Base-by-base conservation (phyloP, 345 rosid genomes). In the Gossypium arboreum region DNA sequence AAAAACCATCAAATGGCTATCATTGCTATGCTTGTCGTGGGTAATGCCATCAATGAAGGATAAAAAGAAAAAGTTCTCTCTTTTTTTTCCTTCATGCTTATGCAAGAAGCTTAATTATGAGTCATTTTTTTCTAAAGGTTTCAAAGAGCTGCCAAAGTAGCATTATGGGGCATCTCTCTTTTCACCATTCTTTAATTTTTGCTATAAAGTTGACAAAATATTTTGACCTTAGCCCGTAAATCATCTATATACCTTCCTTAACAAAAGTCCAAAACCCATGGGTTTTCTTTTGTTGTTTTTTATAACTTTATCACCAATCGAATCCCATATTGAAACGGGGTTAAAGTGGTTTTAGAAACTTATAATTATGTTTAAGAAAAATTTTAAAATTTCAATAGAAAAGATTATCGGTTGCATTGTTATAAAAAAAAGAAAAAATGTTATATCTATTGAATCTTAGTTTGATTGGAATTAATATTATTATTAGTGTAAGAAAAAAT, bases 31-130 rank as follows among this genome's bases (percentile, higher is more conserved):
- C 48, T 59, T 68, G 18, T 65, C 41, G 72, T 77, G 80, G 76
- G 55, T 47, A 55, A 73, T 41, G 54, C 65, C 71, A 82, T 79
- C 76, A 57, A 69, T 73, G 41, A 22, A 24, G 18, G 16, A 47
- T 5, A 45, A 17, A 22, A 51, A 2, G 57, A 17, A 75, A 65
- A 44, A 24, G 15, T 5, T 59, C 1, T 5, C 13, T 44, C 18
- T 18, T 65, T 45, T 11, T 68, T 47, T 39, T 52, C 27, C 29
- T 74, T 73, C 66, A 74, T 60, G 79, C 79, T 79, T 77, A 29
- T 61, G 66, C 20, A 41, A 25, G 17, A 82, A 82, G 79, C 20
- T 67, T 65, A 64, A 74, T 82, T 45, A 72, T 69, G 47, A 10
- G 24, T 51, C 5, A 72, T 78, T 73, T 74, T 75, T 69, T 64